These are phyloP conservation scores for Colletotrichum theobromicola DNA, from an alignment of 2,329 filamentous ascomycete genomes.

Conservation along the genomic window DNA sequence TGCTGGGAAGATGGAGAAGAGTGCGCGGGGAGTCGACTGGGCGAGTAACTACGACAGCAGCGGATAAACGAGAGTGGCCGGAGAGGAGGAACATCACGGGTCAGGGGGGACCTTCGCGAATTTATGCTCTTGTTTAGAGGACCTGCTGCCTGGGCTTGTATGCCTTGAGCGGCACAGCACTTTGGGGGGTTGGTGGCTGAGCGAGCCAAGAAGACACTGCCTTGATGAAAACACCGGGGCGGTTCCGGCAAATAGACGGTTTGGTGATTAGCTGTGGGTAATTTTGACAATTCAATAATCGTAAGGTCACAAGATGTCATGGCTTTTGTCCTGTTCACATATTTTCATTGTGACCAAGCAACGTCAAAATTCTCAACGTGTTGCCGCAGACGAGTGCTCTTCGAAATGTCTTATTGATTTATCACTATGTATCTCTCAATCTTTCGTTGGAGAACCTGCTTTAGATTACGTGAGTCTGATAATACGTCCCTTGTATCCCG, in stretches of 20 bases:
- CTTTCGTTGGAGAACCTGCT: not conserved
- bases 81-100: too few relatives aligned
- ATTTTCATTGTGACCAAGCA: too few relatives aligned
- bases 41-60: not conserved
- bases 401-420: not conserved
- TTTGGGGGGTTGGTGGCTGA: not conserved
- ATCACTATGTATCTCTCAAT: not conserved
- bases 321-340: too few relatives aligned
- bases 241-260: not conserved
- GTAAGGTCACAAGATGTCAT: too few relatives aligned
- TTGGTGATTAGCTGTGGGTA: not conserved
- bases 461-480: not conserved
- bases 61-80: too few relatives aligned
- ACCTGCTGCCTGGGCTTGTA: not conserved
- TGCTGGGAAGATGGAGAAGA: not conserved
- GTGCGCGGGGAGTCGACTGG: not conserved
- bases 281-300: too few relatives aligned
- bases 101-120: accelerated
- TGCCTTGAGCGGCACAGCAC: not conserved
- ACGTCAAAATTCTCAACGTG: too few relatives aligned
- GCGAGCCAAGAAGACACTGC: not conserved
- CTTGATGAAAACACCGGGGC: not conserved
- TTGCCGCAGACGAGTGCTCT: not conserved
- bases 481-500: not conserved
- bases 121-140: not conserved